phyloP scores from a whole-genome alignment of 768 basidiomycete species.

The Hygrophoropsis aurantiaca region DNA sequence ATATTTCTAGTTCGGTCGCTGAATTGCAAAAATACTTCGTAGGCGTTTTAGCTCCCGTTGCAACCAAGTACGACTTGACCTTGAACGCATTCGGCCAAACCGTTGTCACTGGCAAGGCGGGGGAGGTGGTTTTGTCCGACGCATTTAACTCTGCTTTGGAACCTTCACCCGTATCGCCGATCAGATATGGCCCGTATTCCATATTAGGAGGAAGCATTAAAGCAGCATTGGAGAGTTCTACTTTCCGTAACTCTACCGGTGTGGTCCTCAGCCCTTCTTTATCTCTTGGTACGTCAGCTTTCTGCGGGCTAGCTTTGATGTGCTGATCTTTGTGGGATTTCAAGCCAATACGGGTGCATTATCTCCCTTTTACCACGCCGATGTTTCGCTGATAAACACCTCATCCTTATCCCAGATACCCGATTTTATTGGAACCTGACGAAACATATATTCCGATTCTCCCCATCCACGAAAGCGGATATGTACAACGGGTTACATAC shows the following conservation, averaged over 20 bases:
- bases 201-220: conserved; percentile 24
- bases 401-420: conserved; percentile 10
- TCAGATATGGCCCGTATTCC: conserved; percentile 15
- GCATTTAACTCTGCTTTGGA: conserved; percentile 52
- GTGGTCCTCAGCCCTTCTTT: conserved; percentile 15
- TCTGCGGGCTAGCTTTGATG: neutral
- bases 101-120: conserved; percentile 38
- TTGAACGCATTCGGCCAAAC: conserved; percentile 53
- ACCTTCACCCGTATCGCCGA: conserved; percentile 61
- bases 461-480: conserved; percentile 14
- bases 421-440: conserved; percentile 19
- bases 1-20: conserved; percentile 11
- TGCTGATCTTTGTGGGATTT: conserved; percentile 17
- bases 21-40: conserved; percentile 17
- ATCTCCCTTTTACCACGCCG: neutral
- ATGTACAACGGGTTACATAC: conserved; percentile 54
- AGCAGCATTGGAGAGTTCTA: conserved; percentile 30
- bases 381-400: neutral
- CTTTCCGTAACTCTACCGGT: conserved; percentile 7
- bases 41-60: conserved; percentile 41
- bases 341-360: conserved; percentile 15
- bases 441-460: conserved; percentile 61
- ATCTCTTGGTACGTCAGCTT: conserved; percentile 7
- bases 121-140: conserved; percentile 49
- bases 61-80: conserved; percentile 52